Percentiles rank a stretch among this genome's conserved stretches.
Conservation (phyloP, 2,329 filamentous ascomycete genomes). For the Aspergillus sp. region DNA sequence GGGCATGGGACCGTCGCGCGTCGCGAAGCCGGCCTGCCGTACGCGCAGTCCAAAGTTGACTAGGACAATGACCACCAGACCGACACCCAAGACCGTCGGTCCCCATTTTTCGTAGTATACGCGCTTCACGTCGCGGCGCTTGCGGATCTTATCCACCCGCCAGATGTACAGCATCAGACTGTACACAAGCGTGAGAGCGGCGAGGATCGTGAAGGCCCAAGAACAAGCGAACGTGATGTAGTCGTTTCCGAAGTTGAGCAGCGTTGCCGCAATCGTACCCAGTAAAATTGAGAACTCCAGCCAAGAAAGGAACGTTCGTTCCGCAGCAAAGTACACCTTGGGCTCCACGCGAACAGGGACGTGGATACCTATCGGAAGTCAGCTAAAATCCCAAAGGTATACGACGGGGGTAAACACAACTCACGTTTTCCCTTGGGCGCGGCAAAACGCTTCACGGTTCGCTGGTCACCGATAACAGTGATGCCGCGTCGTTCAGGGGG, state of each 20-base stretch:
- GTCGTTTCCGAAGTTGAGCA: constrained; percentile 74
- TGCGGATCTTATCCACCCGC: constrained; percentile 80
- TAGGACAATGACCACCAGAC: constrained; percentile 70
- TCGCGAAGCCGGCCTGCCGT: constrained; percentile 46
- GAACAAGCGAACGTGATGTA: constrained; percentile 66
- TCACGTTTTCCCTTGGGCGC: constrained; percentile 56
- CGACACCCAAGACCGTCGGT: constrained; percentile 71
- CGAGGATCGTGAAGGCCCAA: constrained; percentile 78
- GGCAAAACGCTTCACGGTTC: constrained; percentile 56
- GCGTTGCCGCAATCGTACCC: constrained; percentile 77
- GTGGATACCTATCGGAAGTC: constrained; percentile 68
- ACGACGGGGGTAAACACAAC: constrained; percentile 11
- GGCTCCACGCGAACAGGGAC: constrained; percentile 94
- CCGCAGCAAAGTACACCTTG: constrained; percentile 95
- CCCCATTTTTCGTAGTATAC: constrained; percentile 86
- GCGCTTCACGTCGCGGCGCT: constrained; percentile 71
- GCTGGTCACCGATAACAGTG: constrained; percentile 39
- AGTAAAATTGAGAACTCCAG: constrained; percentile 97
- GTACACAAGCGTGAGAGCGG: constrained; percentile 76
- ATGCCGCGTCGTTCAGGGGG: constrained; percentile 38
- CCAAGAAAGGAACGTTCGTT: constrained; percentile 95
- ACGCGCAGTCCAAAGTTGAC: constrained; percentile 80
- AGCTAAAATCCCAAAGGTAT: neutral
- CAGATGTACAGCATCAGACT: constrained; percentile 82
- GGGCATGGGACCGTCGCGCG: constrained; percentile 9